Base-by-base conservation (phyloP, 2,329 filamentous ascomycete species). In the Talaromyces albobiverticillius region DNA sequence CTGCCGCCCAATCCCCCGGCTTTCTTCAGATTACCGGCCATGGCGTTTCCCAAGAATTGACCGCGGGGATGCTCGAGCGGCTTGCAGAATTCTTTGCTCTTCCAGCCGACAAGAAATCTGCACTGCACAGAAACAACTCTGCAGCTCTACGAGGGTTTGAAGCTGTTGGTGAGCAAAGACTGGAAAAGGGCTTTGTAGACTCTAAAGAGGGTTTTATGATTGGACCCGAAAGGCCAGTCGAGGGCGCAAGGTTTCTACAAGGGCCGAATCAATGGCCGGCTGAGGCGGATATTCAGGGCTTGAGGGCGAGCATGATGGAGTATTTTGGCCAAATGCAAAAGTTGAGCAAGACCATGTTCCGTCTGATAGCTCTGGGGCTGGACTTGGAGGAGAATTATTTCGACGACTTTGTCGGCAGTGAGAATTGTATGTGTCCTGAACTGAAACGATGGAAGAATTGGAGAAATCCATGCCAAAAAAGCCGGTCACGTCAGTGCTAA, bases 1-100 rank as follows among this genome's bases (percentile, higher is more conserved):
- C 49, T 13, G 49, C 49, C 6, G 38, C 38, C 5, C 40, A 34
- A 26, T 52, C 49, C 4, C 38, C 49, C 1, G 69, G 71, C 6
- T 72, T 72, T 57, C 67, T 72, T 53, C 69, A 72, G 53, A 64
- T 72, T 8, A 57, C 64, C 11, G 68, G 68, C 31, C 70, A 73
- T 57, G 61, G 59, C 18, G 60, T 72, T 18, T 26, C 65, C 0
- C 41, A 48, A 2, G 54, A 60, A 9, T 56, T 70, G 22, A 66
- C 66, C 25, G 23, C 55, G 9, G 60, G 59, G 2, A 55, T 71
- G 9, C 59, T 71, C 31, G 56, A 55, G 2, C 58, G 57, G 7
- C 58, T 67, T 7, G 56, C 59, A 5, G 41, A 57, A 11, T 71
- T 71, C 55, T 71, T 66, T 51, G 54, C 59, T 20, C 64, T 71